Percentiles rank a stretch among this genome's conserved stretches.
Evolutionary conservation across 2,329 filamentous ascomycete genomes (phyloP).

Genomic region (Claviceps capensis): DNA sequence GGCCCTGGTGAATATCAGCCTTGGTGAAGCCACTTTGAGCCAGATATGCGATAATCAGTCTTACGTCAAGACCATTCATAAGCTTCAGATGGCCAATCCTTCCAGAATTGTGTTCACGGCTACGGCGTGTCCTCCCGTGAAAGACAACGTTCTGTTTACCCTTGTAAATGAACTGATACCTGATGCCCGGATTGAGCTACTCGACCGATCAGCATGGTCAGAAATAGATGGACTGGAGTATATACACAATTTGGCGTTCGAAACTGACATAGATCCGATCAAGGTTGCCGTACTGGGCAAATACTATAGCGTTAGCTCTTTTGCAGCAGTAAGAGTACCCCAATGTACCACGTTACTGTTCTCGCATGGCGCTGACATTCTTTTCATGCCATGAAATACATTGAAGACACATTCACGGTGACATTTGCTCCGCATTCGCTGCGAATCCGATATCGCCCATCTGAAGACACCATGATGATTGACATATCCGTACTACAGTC

Average conservation of each 20-base stretch:
- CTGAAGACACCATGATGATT: conserved; percentile 91
- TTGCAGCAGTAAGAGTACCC: conserved; percentile 58
- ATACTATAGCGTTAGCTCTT: conserved; percentile 72
- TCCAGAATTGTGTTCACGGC: conserved; percentile 67
- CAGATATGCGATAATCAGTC: conserved; percentile 91
- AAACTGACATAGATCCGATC: conserved; percentile 66
- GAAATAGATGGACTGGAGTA: conserved; percentile 65
- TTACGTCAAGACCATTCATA: conserved; percentile 78
- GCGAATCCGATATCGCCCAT: conserved; percentile 77
- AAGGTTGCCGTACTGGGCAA: conserved; percentile 71
- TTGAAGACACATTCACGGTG: conserved; percentile 55
- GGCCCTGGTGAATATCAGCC: conserved; percentile 76
- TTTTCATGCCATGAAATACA: conserved; percentile 61
- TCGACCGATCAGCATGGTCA: conserved; percentile 74
- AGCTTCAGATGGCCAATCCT: conserved; percentile 68
- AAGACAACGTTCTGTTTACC: conserved; percentile 58
- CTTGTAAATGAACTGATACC: conserved; percentile 51
- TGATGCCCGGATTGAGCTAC: conserved; percentile 23
- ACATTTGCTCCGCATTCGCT: conserved; percentile 27
- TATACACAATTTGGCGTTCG: conserved; percentile 66
- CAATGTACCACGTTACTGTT: not conserved
- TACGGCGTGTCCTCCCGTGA: conserved; percentile 49
- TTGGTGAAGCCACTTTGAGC: conserved; percentile 71
- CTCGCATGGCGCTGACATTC: conserved; percentile 8
- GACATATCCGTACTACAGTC: conserved; percentile 78